phyloP scores from a whole-genome alignment of 2,329 filamentous ascomycete genomes.

The Alternaria tenuissima region DNA sequence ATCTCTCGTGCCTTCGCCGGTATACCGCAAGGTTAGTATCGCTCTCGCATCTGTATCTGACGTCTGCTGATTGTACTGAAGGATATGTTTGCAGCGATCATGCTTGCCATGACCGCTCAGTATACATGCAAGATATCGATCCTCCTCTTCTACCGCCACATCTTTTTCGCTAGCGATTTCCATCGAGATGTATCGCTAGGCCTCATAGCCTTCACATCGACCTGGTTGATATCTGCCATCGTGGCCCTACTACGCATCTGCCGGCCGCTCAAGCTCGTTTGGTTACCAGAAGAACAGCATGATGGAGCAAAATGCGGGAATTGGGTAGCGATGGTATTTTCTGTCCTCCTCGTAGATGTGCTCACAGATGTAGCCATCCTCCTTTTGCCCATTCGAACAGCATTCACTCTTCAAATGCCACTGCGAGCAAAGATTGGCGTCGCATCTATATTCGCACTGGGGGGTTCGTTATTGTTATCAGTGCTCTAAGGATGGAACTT shows the following conservation, averaged over 20 bases:
- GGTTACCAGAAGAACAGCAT: not conserved
- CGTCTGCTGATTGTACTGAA: not conserved
- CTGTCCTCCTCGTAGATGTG: not conserved
- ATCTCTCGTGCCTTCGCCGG: rapidly evolving
- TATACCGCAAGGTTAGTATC: not conserved
- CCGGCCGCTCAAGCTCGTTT: not conserved
- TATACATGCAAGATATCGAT: slow-evolving; percentile 5
- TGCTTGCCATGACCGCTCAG: not conserved
- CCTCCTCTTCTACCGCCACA: slow-evolving; percentile 7
- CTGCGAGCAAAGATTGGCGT: not conserved
- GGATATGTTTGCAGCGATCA: not conserved
- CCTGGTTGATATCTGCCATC: not conserved
- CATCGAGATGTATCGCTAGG: not conserved
- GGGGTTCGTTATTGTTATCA: not conserved
- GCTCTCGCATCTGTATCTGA: not conserved
- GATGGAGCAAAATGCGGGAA: not conserved
- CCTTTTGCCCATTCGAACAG: not conserved
- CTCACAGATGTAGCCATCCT: not conserved
- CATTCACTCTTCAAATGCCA: not conserved
- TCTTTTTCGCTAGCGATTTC: not conserved
- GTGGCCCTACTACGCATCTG: not conserved
- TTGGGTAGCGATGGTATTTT: not conserved
- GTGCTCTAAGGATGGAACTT: not conserved
- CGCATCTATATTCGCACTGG: not conserved
- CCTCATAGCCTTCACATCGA: not conserved